A percentile compares a stretch with the other conserved stretches of the same genome.
phyloP scores from a whole-genome alignment of 108 stramenopile genomes.

The Cyclotella sp. region DNA sequence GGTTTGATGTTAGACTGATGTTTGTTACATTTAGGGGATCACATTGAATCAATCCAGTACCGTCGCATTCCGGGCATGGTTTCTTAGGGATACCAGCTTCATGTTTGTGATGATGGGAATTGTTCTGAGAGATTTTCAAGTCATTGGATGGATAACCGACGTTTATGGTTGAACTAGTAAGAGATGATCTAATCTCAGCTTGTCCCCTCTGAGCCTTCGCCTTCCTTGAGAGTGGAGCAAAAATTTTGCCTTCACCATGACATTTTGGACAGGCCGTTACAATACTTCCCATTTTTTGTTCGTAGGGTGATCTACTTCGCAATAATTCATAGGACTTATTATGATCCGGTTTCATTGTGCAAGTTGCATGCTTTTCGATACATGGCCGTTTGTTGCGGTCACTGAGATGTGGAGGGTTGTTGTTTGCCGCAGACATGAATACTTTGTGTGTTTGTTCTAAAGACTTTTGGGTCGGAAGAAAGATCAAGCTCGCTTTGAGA shows the following conservation, averaged over 20 bases:
- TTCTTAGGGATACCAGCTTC: conserved; percentile 34
- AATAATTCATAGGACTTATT: not conserved
- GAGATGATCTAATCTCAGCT: not conserved
- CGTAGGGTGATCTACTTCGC: conserved; percentile 38
- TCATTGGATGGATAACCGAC: not conserved
- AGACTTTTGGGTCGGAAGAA: not conserved
- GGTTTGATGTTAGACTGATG: not conserved
- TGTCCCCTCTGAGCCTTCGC: conserved; percentile 46
- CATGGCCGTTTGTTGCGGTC: not conserved
- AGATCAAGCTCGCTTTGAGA: no score
- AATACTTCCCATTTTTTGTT: conserved; percentile 28
- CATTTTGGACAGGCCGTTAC: conserved; percentile 59
- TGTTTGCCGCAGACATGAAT: not conserved
- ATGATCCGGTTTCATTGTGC: not conserved
- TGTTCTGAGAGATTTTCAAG: not conserved
- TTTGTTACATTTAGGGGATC: conserved; percentile 7
- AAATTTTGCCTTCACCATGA: conserved; percentile 64
- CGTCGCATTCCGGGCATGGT: conserved; percentile 52
- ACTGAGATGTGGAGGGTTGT: not conserved
- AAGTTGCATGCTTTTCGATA: not conserved
- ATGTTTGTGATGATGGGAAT: not conserved
- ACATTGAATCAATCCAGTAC: conserved; percentile 46
- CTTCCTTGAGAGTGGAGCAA: conserved; percentile 54
- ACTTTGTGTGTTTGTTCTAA: not conserved
- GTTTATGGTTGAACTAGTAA: not conserved